Percentiles rank a stretch among this genome's conserved stretches.
Evolutionary conservation across 2,329 filamentous ascomycete species (phyloP).

Genomic region (Alternaria incomplexa): DNA sequence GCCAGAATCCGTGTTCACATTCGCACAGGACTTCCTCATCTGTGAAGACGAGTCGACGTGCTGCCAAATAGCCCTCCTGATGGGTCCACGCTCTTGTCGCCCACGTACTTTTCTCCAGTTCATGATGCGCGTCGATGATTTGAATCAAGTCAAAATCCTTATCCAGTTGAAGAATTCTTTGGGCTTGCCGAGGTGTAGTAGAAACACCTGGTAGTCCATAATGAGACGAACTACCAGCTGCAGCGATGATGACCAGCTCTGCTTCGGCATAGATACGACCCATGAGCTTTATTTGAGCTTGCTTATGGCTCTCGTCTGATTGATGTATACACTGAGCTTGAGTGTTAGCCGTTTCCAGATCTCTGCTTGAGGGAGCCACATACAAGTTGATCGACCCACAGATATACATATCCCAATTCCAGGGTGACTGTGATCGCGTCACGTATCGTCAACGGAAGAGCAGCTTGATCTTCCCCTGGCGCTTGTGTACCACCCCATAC

Average conservation of each 20-base stretch:
- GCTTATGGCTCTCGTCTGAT: neutral
- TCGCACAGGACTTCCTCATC: neutral
- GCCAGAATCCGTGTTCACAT: neutral
- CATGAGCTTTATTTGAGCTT: neutral
- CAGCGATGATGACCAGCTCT: neutral
- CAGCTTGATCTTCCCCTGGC: too few relatives aligned
- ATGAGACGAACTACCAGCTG: accelerated
- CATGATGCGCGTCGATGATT: too few relatives aligned
- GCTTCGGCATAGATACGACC: neutral
- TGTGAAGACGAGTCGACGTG: neutral
- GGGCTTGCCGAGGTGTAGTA: accelerated
- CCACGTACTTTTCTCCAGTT: too few relatives aligned
- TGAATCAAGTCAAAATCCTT: too few relatives aligned
- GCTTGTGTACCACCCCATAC: too few relatives aligned
- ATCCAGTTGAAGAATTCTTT: too few relatives aligned
- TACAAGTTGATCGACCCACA: neutral
- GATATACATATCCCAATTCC: neutral
- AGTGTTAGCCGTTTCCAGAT: too few relatives aligned
- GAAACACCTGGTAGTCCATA: neutral
- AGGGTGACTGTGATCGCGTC: neutral
- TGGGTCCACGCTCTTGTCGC: too few relatives aligned
- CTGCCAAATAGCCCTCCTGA: neutral
- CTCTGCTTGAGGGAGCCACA: too few relatives aligned
- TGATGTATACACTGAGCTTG: neutral
- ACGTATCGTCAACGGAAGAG: neutral